A percentile compares a stretch with the other conserved stretches of the same genome.
phyloP scores from a whole-genome alignment of 495 filamentous ascomycete species.

The Hyaloscypha hepaticicola region DNA sequence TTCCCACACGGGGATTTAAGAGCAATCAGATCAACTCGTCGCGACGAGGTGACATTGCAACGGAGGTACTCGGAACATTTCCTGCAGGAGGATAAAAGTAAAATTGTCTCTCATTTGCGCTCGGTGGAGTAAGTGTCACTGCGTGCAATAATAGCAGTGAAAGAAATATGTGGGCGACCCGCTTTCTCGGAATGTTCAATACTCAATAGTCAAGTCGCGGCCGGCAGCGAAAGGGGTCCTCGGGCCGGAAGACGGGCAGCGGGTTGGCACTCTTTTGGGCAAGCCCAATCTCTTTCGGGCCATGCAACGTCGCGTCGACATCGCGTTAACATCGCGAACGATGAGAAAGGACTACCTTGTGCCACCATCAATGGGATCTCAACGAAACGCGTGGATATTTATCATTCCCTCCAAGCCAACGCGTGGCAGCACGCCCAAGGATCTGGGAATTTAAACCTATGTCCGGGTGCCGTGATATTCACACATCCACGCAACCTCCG shows the following conservation, averaged over 20 bases:
- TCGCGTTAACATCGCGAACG: not conserved
- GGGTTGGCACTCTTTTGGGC: too few species aligned
- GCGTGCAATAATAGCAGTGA: too few species aligned
- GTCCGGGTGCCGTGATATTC: not conserved
- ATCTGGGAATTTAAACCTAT: not conserved
- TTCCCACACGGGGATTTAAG: not conserved
- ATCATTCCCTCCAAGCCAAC: not conserved
- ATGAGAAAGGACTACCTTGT: not conserved
- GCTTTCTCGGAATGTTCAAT: too few species aligned
- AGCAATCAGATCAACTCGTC: not conserved
- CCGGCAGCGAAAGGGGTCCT: too few species aligned
- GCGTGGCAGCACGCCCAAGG: not conserved
- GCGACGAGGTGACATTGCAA: not conserved
- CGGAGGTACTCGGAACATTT: not conserved
- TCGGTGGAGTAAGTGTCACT: too few species aligned
- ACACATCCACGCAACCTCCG: not conserved
- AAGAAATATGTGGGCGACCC: too few species aligned
- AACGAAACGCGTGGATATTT: not conserved
- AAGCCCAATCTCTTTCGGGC: not conserved
- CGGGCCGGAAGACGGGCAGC: too few species aligned
- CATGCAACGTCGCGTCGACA: too few species aligned
- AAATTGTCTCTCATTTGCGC: not conserved
- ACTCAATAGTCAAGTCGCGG: too few species aligned
- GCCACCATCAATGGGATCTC: not conserved
- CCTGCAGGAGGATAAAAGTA: not conserved